phyloP scores from a whole-genome alignment of 2,329 filamentous ascomycete species.

The Metarhizium robertsii region DNA sequence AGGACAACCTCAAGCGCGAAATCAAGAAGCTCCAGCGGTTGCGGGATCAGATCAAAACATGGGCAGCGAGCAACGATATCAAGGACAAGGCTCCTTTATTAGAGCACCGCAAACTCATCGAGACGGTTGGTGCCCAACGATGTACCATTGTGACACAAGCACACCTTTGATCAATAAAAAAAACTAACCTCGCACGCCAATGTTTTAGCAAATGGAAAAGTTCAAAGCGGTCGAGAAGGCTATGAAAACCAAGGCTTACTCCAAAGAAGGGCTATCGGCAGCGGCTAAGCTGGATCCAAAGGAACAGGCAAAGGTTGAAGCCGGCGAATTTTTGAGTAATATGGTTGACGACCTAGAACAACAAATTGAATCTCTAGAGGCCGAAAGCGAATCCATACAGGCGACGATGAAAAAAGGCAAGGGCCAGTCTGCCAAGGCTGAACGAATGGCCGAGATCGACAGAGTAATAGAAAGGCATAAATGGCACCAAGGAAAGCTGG shows the following conservation, averaged over 20 bases:
- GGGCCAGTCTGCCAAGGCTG: slow-evolving; percentile 71
- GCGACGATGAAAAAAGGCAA: slow-evolving; percentile 93
- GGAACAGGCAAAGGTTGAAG: slow-evolving; percentile 87
- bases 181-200: neutral
- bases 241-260: slow-evolving; percentile 99
- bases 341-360: slow-evolving; percentile 91
- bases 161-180: neutral
- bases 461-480: slow-evolving; percentile 83
- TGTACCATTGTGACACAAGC: neutral
- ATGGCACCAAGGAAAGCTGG: slow-evolving; percentile 89
- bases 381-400: slow-evolving; percentile 78
- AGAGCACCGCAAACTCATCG: slow-evolving; percentile 91
- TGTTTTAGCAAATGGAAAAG: slow-evolving; percentile 85
- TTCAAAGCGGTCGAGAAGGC: slow-evolving; percentile 99
- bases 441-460: slow-evolving; percentile 81
- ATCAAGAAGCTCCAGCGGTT: slow-evolving; percentile 99
- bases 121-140: slow-evolving; percentile 64
- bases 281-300: slow-evolving; percentile 94
- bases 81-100: slow-evolving; percentile 96
- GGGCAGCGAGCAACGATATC: slow-evolving; percentile 96
- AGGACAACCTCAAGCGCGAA: slow-evolving; percentile 96
- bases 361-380: slow-evolving; percentile 87
- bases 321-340: slow-evolving; percentile 72
- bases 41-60: slow-evolving; percentile 98
- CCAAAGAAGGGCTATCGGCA: slow-evolving; percentile 90